Evolutionary conservation across 139 green algal genomes (phyloP).

Genomic region (Coccomyxa sp.): DNA sequence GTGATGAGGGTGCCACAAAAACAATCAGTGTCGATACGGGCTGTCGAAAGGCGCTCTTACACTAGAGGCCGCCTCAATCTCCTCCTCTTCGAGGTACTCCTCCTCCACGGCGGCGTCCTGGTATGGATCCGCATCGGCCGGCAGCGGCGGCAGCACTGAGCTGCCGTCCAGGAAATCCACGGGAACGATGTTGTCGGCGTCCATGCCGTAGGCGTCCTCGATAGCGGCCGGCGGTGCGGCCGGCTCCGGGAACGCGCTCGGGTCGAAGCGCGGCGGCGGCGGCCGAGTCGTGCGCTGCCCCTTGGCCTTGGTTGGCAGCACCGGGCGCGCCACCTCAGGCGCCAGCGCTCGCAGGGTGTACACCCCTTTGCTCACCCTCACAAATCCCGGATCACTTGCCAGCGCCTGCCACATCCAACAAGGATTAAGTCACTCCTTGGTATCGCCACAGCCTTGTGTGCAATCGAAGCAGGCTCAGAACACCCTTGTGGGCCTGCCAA

Average conservation of each 20-base stretch:
- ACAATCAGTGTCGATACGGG: no score
- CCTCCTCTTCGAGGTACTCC: not conserved
- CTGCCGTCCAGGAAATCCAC: not conserved
- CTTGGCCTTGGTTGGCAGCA: not conserved
- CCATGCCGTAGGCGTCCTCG: not conserved
- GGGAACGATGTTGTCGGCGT: not conserved
- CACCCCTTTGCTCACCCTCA: conserved; percentile 17
- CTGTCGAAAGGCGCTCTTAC: not conserved
- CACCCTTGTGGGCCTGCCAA: no score
- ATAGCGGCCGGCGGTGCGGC: no score
- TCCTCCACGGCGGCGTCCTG: not conserved
- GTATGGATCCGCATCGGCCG: not conserved
- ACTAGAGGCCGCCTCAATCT: not conserved
- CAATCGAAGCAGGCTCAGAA: no score
- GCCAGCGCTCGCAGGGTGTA: conserved; percentile 16
- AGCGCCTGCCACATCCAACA: conserved; percentile 6
- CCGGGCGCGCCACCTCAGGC: not conserved
- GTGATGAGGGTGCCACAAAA: no score
- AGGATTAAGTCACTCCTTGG: not conserved
- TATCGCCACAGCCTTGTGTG: no score
- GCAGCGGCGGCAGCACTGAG: not conserved
- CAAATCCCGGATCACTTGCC: conserved; percentile 15
- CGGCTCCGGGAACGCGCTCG: not conserved
- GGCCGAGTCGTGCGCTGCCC: not conserved
- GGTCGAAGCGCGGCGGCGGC: conserved; percentile 1